Evolutionary conservation across 169 alveolate genomes (phyloP), one percentile per base, ranked within the genome.

Genomic region (Plasmodium sp.): DNA sequence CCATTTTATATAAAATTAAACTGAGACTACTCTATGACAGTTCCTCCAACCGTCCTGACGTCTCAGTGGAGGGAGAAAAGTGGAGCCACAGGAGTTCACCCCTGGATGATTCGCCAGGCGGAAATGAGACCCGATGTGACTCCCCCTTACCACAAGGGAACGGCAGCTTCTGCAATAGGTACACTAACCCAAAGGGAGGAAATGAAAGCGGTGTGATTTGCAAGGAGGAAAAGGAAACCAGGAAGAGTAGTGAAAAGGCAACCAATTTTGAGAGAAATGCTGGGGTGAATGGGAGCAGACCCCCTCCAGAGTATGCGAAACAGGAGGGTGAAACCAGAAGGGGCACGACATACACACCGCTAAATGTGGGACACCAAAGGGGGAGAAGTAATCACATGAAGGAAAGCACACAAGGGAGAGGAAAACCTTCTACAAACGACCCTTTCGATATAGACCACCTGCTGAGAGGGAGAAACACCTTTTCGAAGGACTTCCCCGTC

Each of bases 1-100:
- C 77, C 27, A 18, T 77, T 77, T 79, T 86, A 14, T 86, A 86
- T 86, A 75, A 86, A 86, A 79, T 86, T 75, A 74, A 86, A 34
- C 43, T 86, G 41, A 31, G 31, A 58, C 72, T 86, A 56, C 79
- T 77, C 5, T 86, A 86, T 71, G 81, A 41, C 16, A 48, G 67
- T 77, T 18, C 27, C 31, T 9, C 27, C 36, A 33, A 75, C n/a
- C 41, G 67, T 75, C 22, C 45, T 43, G 72, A 58, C 43, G 39
- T 34, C 7, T 22, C 77, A 43, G 73, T 36, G 5, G 39, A 45
- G 72, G 56, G 75, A 54, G 77, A 84, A 18, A 22, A 34, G 77
- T 27, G 4, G 36, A 67, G 3, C 41, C 14, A 16, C 22, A 27
- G 2, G n/a, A 22, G 14, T 67, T 27, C 77, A 0, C 77, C 77